phyloP scores from a whole-genome alignment of 192 early-diverging fungal genomes.

The Coemansia sp. region DNA sequence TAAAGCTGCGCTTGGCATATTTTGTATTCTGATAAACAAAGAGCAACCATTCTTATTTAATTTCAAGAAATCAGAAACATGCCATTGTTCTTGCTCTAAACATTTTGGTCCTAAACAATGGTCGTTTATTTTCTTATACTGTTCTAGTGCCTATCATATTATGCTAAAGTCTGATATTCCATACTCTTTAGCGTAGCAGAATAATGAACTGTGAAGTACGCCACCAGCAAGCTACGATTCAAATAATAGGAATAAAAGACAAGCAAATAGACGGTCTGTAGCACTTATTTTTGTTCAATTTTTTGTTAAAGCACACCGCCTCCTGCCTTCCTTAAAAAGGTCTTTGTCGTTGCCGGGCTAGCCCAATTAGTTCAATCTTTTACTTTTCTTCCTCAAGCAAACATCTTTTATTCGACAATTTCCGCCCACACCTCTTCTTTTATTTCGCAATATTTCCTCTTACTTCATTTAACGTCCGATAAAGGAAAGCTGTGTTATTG shows the following conservation, averaged over 20 bases:
- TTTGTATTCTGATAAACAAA: neutral
- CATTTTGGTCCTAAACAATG: neutral
- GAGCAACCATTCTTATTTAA: neutral
- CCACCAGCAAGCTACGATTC: neutral
- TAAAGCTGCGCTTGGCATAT: too few species aligned
- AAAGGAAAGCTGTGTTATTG: neutral
- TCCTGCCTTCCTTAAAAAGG: neutral
- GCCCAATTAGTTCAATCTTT: neutral
- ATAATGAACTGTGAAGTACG: neutral
- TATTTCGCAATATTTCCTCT: slow-evolving; percentile 7
- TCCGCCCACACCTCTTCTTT: slow-evolving; percentile 1
- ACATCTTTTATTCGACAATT: slow-evolving; percentile 1
- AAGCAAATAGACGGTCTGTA: neutral
- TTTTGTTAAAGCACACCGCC: neutral
- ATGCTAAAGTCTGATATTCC: neutral
- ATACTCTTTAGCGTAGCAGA: neutral
- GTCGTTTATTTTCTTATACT: neutral
- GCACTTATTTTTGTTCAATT: neutral
- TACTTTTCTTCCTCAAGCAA: too few species aligned
- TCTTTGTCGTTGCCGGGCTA: neutral
- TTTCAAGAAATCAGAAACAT: neutral
- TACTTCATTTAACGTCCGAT: neutral
- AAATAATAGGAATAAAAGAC: neutral
- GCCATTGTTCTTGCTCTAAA: neutral
- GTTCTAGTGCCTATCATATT: neutral